These are phyloP conservation scores for Puccinia novopanici DNA, from an alignment of 1,284 basidiomycete species.

Conservation along the genomic window DNA sequence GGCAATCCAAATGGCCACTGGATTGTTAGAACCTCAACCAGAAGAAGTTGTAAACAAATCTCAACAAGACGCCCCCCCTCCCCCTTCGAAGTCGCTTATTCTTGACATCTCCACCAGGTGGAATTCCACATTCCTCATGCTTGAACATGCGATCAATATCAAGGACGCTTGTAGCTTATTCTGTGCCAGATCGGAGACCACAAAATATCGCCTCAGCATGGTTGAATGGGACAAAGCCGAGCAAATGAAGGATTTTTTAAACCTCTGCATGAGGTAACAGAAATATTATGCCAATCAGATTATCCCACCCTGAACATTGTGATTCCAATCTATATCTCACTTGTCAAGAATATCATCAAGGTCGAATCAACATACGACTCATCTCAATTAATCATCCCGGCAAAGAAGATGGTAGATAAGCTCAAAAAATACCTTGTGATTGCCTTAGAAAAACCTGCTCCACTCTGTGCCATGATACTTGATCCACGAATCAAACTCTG, in stretches of 20 bases:
- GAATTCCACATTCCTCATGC: slow-evolving; percentile 6
- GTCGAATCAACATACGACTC: neutral
- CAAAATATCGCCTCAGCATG: neutral
- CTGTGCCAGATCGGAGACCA: neutral
- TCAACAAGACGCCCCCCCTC: neutral
- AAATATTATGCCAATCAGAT: neutral
- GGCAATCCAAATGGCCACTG: neutral
- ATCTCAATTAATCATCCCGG: neutral
- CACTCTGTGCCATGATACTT: too few species aligned
- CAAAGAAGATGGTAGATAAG: too few species aligned
- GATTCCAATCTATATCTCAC: neutral
- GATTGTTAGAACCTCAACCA: neutral
- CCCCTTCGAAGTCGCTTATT: neutral
- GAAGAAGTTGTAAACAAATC: neutral
- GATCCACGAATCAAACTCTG: too few species aligned
- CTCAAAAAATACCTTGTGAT: too few species aligned
- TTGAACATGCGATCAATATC: neutral
- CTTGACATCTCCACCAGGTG: neutral
- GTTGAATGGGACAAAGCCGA: neutral
- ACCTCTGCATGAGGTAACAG: slow-evolving; percentile 3
- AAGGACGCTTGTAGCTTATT: neutral
- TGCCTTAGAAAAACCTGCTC: too few species aligned
- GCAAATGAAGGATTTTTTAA: neutral
- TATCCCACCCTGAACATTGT: neutral
- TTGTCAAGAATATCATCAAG: neutral